Evolutionary conservation across 345 rosid genomes (phyloP).

Genomic region (Populus alba): DNA sequence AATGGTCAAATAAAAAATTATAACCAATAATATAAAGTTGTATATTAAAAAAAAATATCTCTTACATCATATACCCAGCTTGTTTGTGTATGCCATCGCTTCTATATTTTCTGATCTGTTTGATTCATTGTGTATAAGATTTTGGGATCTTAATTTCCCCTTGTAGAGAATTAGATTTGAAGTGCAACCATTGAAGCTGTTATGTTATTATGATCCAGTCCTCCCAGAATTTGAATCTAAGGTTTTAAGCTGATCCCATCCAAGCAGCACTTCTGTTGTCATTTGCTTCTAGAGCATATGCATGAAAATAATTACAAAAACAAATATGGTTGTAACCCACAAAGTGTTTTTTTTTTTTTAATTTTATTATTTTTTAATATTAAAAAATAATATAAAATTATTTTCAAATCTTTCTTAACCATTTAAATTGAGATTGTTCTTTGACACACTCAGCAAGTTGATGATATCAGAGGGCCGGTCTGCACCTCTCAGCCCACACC

Average conservation of each 20-base stretch:
- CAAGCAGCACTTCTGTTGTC: background rate
- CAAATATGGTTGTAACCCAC: background rate
- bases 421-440: too few species aligned
- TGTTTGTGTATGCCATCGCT: background rate
- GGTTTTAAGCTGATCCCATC: background rate
- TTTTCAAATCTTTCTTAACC: rapidly evolving
- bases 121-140: background rate
- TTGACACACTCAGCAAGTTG: too few species aligned
- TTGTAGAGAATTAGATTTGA: background rate
- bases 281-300: background rate
- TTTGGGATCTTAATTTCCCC: background rate
- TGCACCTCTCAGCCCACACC: background rate
- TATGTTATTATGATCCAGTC: background rate
- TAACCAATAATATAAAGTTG: too few species aligned
- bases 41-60: too few species aligned
- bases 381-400: too few species aligned
- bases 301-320: background rate
- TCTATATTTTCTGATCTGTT: background rate
- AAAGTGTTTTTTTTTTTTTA: background rate
- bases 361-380: too few species aligned
- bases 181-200: background rate
- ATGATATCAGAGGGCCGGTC: too few species aligned
- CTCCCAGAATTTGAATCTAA: background rate
- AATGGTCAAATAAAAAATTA: too few species aligned
- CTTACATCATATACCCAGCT: background rate